Evolutionary conservation across 2,329 filamentous ascomycete genomes (phyloP).

Genomic region (Beauveria sp.): DNA sequence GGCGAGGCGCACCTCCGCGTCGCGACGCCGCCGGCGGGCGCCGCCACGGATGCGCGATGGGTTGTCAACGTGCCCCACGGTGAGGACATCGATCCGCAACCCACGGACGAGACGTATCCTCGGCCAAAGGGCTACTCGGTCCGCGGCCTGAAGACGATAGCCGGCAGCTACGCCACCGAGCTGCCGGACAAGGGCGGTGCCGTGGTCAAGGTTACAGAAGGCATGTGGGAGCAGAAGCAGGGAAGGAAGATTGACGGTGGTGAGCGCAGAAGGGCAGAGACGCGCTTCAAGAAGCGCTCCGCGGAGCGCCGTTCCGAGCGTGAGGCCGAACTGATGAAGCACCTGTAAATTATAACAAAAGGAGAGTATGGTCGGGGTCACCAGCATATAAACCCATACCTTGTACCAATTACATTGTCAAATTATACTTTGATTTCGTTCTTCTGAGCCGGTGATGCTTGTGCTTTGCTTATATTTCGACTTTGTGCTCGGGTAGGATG

Average conservation of each 20-base stretch:
- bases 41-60: constrained; percentile 38
- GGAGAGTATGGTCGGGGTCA: not conserved
- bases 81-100: constrained; percentile 23
- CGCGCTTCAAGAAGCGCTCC: constrained; percentile 77
- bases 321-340: constrained; percentile 31
- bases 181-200: constrained; percentile 59
- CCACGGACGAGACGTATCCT: constrained; percentile 15
- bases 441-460: no score
- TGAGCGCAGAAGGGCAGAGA: constrained; percentile 80
- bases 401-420: constrained; percentile 9
- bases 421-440: not conserved
- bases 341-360: constrained; percentile 20
- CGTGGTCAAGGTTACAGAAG: constrained; percentile 65
- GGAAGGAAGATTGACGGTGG: constrained; percentile 94
- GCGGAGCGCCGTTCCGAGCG: constrained; percentile 67
- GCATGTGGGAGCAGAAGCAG: constrained; percentile 84
- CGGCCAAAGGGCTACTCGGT: constrained; percentile 51
- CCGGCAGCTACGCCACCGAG: constrained; percentile 65
- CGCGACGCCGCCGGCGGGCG: constrained; percentile 30
- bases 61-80: constrained; percentile 48
- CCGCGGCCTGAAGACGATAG: constrained; percentile 59
- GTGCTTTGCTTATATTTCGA: not conserved
- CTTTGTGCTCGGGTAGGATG: no score
- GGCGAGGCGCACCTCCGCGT: constrained; percentile 46
- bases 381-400: not conserved